Conservation (phyloP, 768 basidiomycete species). For the Xanthoconium stramineum region DNA sequence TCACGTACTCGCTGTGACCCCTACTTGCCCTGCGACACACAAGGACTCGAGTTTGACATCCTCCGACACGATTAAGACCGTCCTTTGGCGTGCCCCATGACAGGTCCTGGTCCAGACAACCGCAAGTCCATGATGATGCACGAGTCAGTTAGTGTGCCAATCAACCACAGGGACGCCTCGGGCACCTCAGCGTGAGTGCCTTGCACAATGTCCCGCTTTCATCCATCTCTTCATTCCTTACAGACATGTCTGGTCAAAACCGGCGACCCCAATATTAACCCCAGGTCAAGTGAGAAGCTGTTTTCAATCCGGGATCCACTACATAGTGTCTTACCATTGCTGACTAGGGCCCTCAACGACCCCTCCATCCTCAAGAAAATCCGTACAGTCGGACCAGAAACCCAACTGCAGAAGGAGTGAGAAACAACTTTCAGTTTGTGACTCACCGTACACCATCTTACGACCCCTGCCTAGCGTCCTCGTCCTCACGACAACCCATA, state of each 20-base stretch:
- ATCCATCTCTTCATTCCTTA: slow-evolving; percentile 6
- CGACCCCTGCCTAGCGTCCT: slow-evolving; percentile 5
- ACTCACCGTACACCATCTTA: neutral
- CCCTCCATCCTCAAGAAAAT: slow-evolving; percentile 7
- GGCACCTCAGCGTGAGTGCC: slow-evolving; percentile 16
- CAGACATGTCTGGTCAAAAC: slow-evolving; percentile 15
- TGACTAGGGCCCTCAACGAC: slow-evolving; percentile 6
- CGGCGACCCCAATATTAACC: slow-evolving; percentile 21
- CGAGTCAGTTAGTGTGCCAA: slow-evolving; percentile 9
- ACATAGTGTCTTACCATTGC: slow-evolving; percentile 4
- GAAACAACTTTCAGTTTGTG: slow-evolving; percentile 1
- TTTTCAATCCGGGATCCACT: neutral
- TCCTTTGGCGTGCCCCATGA: slow-evolving; percentile 8
- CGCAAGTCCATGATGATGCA: slow-evolving; percentile 8
- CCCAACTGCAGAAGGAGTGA: slow-evolving; percentile 17
- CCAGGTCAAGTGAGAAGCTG: slow-evolving; percentile 19
- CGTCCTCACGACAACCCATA: slow-evolving; percentile 19
- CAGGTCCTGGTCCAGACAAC: slow-evolving; percentile 9
- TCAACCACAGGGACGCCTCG: slow-evolving; percentile 32
- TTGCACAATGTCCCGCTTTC: neutral
- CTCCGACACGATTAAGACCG: slow-evolving; percentile 13
- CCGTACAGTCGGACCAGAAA: slow-evolving; percentile 4
- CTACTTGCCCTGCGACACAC: slow-evolving; percentile 1
- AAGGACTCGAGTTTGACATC: neutral
- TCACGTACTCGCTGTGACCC: neutral